Evolutionary conservation across 805 yeast species (phyloP).

Genomic region (Monosporozyma servazzii): DNA sequence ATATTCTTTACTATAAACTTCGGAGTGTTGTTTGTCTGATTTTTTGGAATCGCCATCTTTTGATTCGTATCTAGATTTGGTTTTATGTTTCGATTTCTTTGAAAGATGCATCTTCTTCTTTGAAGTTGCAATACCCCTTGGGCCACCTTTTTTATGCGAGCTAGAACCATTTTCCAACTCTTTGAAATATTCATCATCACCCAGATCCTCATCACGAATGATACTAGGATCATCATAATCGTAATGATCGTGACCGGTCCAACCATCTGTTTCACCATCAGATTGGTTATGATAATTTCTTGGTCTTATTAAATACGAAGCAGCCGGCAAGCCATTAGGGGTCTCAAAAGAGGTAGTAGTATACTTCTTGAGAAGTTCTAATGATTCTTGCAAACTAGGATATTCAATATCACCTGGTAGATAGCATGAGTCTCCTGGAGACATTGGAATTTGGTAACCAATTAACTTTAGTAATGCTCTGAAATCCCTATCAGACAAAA

Average conservation of each 20-base stretch:
- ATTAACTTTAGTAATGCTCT: slow-evolving; percentile 19
- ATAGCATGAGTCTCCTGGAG: slow-evolving; percentile 13
- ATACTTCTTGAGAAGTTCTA: slow-evolving; percentile 15
- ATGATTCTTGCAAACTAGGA: slow-evolving; percentile 7
- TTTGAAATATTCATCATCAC: slow-evolving; percentile 23
- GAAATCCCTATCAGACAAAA: slow-evolving; percentile 20
- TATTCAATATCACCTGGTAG: slow-evolving; percentile 12
- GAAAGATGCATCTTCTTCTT: slow-evolving; percentile 2
- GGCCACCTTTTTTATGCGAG: background rate
- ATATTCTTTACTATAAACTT: slow-evolving; percentile 23
- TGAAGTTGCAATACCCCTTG: slow-evolving; percentile 20
- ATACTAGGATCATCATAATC: slow-evolving; percentile 17
- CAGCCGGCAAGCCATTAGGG: slow-evolving; percentile 21
- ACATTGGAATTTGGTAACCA: slow-evolving; percentile 19
- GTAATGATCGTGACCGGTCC: slow-evolving; percentile 15
- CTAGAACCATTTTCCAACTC: slow-evolving; percentile 9
- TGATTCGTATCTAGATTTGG: background rate
- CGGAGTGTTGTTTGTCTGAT: slow-evolving; percentile 3
- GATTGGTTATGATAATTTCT: background rate
- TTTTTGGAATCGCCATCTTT: slow-evolving; percentile 4
- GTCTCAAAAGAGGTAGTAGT: slow-evolving; percentile 21
- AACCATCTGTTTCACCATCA: slow-evolving; percentile 14
- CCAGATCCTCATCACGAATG: slow-evolving; percentile 11
- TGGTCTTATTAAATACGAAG: slow-evolving; percentile 21
- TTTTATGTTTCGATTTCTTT: slow-evolving; percentile 2